These are phyloP conservation scores for Aspergillus wentii DNA, from an alignment of 495 filamentous ascomycete species.

Conservation along the genomic window DNA sequence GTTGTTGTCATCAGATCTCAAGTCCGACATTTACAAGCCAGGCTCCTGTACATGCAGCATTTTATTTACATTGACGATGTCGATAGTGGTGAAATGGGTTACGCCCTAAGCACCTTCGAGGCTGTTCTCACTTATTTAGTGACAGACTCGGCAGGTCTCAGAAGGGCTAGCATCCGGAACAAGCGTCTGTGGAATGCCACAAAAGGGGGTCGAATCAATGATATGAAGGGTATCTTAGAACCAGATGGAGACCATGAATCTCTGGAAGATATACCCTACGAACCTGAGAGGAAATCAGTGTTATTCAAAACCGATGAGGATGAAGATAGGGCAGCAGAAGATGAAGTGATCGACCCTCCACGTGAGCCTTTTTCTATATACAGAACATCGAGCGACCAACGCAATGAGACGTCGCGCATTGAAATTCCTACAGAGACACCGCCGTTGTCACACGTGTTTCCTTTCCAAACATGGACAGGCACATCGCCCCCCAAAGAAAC, in stretches of 20 bases:
- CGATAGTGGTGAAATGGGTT: slow-evolving; percentile 94
- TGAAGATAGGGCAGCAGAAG: no score
- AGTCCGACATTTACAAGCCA: slow-evolving; percentile 80
- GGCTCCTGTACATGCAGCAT: slow-evolving; percentile 86
- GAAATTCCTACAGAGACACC: slow-evolving; percentile 47
- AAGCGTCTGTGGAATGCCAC: slow-evolving; percentile 84
- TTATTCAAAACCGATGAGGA: slow-evolving; percentile 38
- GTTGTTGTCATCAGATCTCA: slow-evolving; percentile 92
- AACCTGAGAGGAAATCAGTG: slow-evolving; percentile 33
- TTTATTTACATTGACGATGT: slow-evolving; percentile 98
- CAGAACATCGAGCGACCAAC: slow-evolving; percentile 13
- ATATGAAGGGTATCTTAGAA: slow-evolving; percentile 76
- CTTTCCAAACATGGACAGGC: slow-evolving; percentile 61
- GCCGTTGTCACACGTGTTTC: slow-evolving; percentile 82
- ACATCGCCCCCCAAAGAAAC: slow-evolving; percentile 44
- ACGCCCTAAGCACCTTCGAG: slow-evolving; percentile 94
- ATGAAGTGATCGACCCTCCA: no score
- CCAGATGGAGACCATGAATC: slow-evolving; percentile 50
- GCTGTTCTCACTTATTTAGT: slow-evolving; percentile 89
- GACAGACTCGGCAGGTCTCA: slow-evolving; percentile 73
- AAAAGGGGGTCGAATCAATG: slow-evolving; percentile 64
- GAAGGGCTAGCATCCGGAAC: slow-evolving; percentile 81
- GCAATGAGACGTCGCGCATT: slow-evolving; percentile 18
- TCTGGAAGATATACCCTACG: slow-evolving; percentile 34
- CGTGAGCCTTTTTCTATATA: slow-evolving; percentile 19